These are phyloP conservation scores for Colletotrichum sp. DNA, from an alignment of 2,329 filamentous ascomycete genomes.

Conservation along the genomic window DNA sequence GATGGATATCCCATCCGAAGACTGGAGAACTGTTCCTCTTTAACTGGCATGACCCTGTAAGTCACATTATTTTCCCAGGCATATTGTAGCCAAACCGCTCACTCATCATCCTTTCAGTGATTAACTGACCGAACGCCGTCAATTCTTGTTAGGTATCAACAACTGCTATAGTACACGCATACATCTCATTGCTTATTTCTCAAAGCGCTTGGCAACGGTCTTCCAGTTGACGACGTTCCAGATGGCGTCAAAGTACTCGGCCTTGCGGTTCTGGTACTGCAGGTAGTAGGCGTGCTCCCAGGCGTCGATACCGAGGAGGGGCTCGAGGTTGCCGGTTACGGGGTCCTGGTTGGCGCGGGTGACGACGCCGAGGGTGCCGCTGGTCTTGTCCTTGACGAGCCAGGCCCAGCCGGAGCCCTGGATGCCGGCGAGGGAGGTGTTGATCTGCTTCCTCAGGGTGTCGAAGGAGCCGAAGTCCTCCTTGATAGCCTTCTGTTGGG, in stretches of 20 bases:
- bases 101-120: background rate
- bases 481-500: conserved; percentile 59
- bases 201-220: conserved; percentile 79
- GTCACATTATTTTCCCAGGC: no score
- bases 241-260: conserved; percentile 90
- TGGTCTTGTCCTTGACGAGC: conserved; percentile 76
- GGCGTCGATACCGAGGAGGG: conserved; percentile 87
- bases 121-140: background rate
- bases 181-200: conserved; percentile 39
- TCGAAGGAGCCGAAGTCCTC: conserved; percentile 72
- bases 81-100: rapidly evolving
- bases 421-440: conserved; percentile 72
- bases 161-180: conserved; percentile 12
- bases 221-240: conserved; percentile 98
- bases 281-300: conserved; percentile 98
- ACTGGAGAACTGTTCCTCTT: background rate
- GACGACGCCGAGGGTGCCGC: conserved; percentile 66
- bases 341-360: conserved; percentile 89
- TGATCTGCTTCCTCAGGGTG: conserved; percentile 70
- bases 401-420: conserved; percentile 93
- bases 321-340: conserved; percentile 81
- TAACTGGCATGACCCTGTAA: background rate
- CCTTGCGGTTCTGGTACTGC: conserved; percentile 97
- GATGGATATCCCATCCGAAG: background rate
- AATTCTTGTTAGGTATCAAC: conserved; percentile 11